Percentiles rank a stretch among this genome's conserved stretches.
Evolutionary conservation across 2,329 filamentous ascomycete species (phyloP).

Genomic region (Ceratocystis ficicola): DNA sequence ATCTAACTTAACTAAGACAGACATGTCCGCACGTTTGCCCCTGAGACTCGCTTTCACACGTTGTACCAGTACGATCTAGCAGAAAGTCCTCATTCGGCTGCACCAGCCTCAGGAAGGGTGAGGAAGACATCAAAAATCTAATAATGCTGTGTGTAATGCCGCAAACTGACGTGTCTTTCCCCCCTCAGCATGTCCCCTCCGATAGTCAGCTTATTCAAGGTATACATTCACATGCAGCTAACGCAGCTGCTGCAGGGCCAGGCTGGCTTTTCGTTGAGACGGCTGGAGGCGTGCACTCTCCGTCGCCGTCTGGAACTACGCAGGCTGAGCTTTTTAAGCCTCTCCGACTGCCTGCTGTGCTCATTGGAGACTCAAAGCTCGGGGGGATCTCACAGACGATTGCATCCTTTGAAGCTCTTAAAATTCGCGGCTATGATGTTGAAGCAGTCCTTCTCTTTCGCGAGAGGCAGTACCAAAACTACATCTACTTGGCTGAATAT

Average conservation of each 20-base stretch:
- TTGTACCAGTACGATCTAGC: constrained; percentile 62
- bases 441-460: constrained; percentile 57
- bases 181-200: constrained; percentile 37
- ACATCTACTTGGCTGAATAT: constrained; percentile 54
- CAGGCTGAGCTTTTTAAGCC: constrained; percentile 70
- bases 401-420: constrained; percentile 65
- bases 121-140: constrained; percentile 12
- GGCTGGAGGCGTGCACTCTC: constrained; percentile 70
- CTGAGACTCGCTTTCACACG: constrained; percentile 39
- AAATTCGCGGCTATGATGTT: constrained; percentile 67
- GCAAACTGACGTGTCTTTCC: background rate
- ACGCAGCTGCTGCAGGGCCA: constrained; percentile 33
- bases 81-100: constrained; percentile 67
- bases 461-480: constrained; percentile 54
- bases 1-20: constrained; percentile 41
- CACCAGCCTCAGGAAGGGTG: constrained; percentile 37
- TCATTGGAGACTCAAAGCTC: constrained; percentile 62
- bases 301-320: constrained; percentile 59
- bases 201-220: constrained; percentile 39
- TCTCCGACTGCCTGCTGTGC: constrained; percentile 57
- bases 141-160: background rate
- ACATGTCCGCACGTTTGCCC: constrained; percentile 50
- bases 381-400: constrained; percentile 74
- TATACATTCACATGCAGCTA: constrained; percentile 36
- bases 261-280: constrained; percentile 66